Evolutionary conservation across 164 flowering plant species (phyloP).

Genomic region (Stephania japonica): DNA sequence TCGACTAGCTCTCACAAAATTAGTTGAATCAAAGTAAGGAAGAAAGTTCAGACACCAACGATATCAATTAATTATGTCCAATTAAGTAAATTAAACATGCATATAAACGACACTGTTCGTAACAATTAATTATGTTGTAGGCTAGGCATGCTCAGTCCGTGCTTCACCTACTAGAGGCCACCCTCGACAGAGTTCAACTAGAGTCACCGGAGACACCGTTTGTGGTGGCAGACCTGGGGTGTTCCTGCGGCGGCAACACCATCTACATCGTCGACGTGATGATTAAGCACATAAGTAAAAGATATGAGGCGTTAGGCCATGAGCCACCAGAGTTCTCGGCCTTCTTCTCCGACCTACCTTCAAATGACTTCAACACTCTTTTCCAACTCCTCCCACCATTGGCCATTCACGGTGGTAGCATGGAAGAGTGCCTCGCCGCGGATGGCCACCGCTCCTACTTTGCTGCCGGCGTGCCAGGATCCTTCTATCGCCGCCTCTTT

Average conservation of each 20-base stretch:
- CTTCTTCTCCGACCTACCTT: slow-evolving; percentile 84
- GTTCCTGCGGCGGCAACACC: slow-evolving; percentile 75
- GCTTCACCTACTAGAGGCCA: slow-evolving; percentile 64
- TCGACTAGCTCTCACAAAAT: too few species aligned
- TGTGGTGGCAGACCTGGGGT: slow-evolving; percentile 70
- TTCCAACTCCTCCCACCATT: slow-evolving; percentile 79
- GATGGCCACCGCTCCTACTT: slow-evolving; percentile 58
- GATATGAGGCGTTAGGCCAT: slow-evolving; percentile 47
- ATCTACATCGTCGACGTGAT: slow-evolving; percentile 53
- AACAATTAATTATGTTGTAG: slow-evolving; percentile 22
- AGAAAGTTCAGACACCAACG: too few species aligned
- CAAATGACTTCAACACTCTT: slow-evolving; percentile 90
- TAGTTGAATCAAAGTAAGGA: too few species aligned
- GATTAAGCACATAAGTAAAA: slow-evolving; percentile 62
- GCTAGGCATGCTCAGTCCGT: slow-evolving; percentile 75
- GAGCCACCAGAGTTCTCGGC: slow-evolving; percentile 70
- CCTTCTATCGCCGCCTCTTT: slow-evolving; percentile 71
- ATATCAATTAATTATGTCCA: too few species aligned
- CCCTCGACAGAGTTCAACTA: slow-evolving; percentile 52
- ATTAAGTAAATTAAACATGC: too few species aligned
- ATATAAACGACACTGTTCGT: too few species aligned
- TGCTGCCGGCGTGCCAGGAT: slow-evolving; percentile 83
- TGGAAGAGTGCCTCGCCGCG: slow-evolving; percentile 77
- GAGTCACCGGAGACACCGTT: slow-evolving; percentile 38
- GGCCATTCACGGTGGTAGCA: slow-evolving; percentile 41